Base-by-base conservation (phyloP, 208 protist genomes). In the Herpetomonas samuelpessoai region DNA sequence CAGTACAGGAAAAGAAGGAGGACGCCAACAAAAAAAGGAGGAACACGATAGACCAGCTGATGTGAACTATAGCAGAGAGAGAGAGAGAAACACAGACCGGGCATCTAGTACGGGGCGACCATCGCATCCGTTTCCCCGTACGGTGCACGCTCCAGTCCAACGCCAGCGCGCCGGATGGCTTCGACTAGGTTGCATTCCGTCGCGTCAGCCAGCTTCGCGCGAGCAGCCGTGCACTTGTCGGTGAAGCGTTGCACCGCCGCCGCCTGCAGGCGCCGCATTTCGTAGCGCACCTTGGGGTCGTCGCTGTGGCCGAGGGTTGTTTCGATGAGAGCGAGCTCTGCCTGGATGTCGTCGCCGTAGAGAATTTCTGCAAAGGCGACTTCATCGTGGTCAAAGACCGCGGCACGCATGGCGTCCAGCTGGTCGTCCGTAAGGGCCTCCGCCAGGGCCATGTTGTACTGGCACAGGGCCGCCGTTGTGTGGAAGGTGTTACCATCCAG, bases 301-400 rank as follows among this genome's bases (percentile, higher is more conserved):
- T 75, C 72, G 53, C 64, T 67, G 48, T 66, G 64, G 41, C 58
- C 48, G 14, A 74, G 31, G 10, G 60, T 62, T 18, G 30, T 57
- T 1, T 73, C 60, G 14, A 77, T 65, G 12, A 62, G 57, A 9
- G 35, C 59, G 21, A 79, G 54, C 44, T 76, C 68, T 4, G 57
- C 68, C 53, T 79, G 68, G 14, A 94, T 71, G 51, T 83, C 81
- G 52, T 94, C 87, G 38, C 68, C 87, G 68, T 94, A 93, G 29
- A 94, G 75, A 55, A 94, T 73, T 62, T 94, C 83, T 22, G 87
- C 87, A 70, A 94, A 94, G 9, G 64, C 66, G 19, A 67, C 71
- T 57, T 94, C 87, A 53, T 94, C 76, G 38, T 88, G 60, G 67
- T 80, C 19, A 51, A 94, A 94, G 27, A 94, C 66, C 19, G 64